These are phyloP conservation scores for Hymenoscyphus repandus DNA, from an alignment of 2,329 filamentous ascomycete species.

Conservation along the genomic window DNA sequence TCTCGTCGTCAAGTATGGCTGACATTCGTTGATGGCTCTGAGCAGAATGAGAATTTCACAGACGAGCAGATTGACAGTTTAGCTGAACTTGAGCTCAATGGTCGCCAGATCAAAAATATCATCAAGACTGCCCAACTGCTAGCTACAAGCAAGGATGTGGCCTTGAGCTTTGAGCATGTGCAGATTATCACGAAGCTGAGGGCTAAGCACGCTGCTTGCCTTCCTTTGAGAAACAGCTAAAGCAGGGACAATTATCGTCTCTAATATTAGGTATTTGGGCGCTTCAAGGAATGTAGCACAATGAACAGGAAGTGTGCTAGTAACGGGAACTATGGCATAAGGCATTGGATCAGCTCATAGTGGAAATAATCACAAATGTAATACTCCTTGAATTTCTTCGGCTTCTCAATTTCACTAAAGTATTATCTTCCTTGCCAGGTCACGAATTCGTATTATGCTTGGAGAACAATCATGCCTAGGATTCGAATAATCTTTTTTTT, in stretches of 20 bases:
- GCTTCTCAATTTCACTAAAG: no score
- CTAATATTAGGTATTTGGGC: neutral
- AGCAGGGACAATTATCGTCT: neutral
- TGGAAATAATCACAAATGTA: no score
- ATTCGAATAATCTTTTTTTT: no score
- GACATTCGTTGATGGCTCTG: constrained; percentile 3
- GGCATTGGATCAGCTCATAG: no score
- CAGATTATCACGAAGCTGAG: constrained; percentile 4
- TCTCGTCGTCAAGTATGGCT: constrained; percentile 39
- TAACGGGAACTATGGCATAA: no score
- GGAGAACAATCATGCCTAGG: no score
- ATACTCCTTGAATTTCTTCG: no score
- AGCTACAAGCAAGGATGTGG: constrained; percentile 2
- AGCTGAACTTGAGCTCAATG: constrained; percentile 40
- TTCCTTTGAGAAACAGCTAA: constrained; percentile 3
- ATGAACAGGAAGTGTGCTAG: no score
- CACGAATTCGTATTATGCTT: no score
- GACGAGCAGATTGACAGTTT: constrained; percentile 2
- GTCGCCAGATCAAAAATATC: constrained; percentile 33
- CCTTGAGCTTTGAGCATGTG: constrained; percentile 4
- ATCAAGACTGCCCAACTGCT: constrained; percentile 28
- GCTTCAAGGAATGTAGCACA: no score
- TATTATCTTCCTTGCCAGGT: no score
- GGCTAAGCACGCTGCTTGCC: constrained; percentile 4
- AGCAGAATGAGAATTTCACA: constrained; percentile 5